Evolutionary conservation across 2,329 filamentous ascomycete species (phyloP), one percentile per base, ranked within the genome.

Genomic region (Cladosporium cucumerinum): DNA sequence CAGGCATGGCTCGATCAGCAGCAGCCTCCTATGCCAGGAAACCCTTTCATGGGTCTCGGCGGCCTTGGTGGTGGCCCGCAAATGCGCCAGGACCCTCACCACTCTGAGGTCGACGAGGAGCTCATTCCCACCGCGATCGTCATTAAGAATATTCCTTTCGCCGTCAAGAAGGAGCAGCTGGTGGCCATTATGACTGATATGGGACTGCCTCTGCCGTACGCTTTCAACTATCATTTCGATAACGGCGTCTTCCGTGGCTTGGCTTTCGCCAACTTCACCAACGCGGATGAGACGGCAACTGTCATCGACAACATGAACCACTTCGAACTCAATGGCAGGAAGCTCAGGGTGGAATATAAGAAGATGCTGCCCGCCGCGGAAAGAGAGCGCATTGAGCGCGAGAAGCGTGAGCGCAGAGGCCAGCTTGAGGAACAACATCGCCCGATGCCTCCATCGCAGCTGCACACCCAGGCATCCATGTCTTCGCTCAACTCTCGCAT

Each of bases 161-260:
- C 96, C 30, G 93, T 98, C 65, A 93, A 97, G 78, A 98, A 98
- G 80, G 95, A 99, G 79, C 92, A 94, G 73, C 84, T 99, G 46
- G 92, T 96, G 36, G 87, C 89, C 68, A 85, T 97, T 71, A 99
- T 99, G 95, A 91, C 93, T 10, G 92, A 97, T 23, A 87, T 98
- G 85, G 90, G 92, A 70, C 85, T 99, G 46, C 95, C 95, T 1
- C 87, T 98, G 70, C 95, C 95, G 0, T 99, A 99, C 75, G 95
- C 95, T 14, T 99, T 99, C 84, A 99, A 99, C 82, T 98, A 99
- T 75, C 95, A 99, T 78, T 99, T 99, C 75, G 95, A 99, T 76
- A 96, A 96, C 73, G 95, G 95, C 30, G 93, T 99, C 30, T 99
- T 99, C 82, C 86, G 95, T 65, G 95, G 95, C 7, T 83, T 99